These are phyloP conservation scores for Pneumocystis sp. DNA, from an alignment of 1,139 yeast species.

Conservation along the genomic window DNA sequence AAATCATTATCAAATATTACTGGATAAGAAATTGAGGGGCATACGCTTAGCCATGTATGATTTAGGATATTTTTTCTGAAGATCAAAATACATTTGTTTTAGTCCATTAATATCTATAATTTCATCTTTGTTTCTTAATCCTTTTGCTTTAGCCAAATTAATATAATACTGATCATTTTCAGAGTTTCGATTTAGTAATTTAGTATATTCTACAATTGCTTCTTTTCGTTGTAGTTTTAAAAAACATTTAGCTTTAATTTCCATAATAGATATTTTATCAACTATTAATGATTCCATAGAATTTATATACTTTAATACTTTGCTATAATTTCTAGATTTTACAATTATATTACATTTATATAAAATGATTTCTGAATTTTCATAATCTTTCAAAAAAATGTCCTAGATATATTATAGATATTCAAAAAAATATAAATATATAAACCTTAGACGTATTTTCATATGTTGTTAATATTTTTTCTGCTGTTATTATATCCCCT, in stretches of 20 bases:
- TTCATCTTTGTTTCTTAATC: conserved; percentile 23
- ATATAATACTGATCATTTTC: conserved; percentile 56
- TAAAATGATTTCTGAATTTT: conserved; percentile 25
- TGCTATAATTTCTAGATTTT: conserved; percentile 46
- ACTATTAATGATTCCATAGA: conserved; percentile 36
- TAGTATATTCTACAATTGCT: conserved; percentile 56
- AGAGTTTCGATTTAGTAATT: conserved; percentile 70
- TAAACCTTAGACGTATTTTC: conserved; percentile 49
- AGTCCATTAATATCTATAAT: conserved; percentile 15
- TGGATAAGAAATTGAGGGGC: conserved; percentile 34
- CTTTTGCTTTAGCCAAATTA: conserved; percentile 42
- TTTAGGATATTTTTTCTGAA: conserved; percentile 59
- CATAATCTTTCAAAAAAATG: background rate
- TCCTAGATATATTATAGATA: background rate
- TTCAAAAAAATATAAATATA: conserved; percentile 4
- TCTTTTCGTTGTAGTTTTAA: conserved; percentile 37
- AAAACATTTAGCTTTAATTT: conserved; percentile 41
- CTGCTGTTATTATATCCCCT: conserved; percentile 52
- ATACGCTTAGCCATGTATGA: conserved; percentile 68
- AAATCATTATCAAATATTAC: background rate
- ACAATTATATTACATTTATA: conserved; percentile 56
- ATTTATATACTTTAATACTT: conserved; percentile 51
- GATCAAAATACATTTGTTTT: conserved; percentile 41
- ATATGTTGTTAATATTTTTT: conserved; percentile 55
- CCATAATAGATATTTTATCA: conserved; percentile 43